Percentiles rank a stretch among this genome's conserved stretches.
Evolutionary conservation across 257 asterid genomes (phyloP).

Genomic region (Ajuga chamaepitys): DNA sequence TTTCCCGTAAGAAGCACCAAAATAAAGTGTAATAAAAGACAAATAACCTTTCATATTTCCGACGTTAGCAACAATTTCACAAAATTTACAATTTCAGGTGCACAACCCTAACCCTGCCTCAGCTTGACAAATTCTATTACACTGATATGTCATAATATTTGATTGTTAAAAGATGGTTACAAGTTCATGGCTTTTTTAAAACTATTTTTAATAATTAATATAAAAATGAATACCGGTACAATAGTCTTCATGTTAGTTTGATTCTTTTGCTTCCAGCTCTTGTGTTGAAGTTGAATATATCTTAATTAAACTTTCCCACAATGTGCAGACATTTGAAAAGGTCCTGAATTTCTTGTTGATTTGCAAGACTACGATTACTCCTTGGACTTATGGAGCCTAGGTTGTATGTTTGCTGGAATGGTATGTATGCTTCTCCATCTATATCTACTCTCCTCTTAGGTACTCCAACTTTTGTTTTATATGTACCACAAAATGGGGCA

Average conservation of each 20-base stretch:
- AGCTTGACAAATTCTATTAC: neutral
- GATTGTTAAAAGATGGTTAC: neutral
- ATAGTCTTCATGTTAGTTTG: neutral
- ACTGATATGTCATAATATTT: neutral
- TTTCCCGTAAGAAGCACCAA: neutral
- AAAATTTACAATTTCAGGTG: neutral
- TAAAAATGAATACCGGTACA: neutral
- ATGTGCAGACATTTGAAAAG: conserved; percentile 54
- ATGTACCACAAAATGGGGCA: neutral
- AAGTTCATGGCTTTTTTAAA: neutral
- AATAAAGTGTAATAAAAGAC: neutral
- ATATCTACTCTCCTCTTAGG: neutral
- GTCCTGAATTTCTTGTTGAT: conserved; percentile 95
- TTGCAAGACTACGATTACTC: conserved; percentile 97
- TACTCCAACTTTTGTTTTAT: neutral
- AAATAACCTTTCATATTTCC: neutral
- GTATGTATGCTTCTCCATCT: conserved; percentile 32
- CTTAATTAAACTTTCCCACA: neutral
- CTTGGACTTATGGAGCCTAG: conserved; percentile 90
- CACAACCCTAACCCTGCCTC: neutral
- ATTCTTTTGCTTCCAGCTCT: neutral
- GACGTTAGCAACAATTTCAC: neutral
- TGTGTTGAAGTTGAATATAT: neutral
- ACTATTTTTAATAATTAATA: neutral
- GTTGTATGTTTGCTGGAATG: conserved; percentile 93